A percentile compares a stretch with the other conserved stretches of the same genome.
These are phyloP conservation scores for Alternaria dauci DNA, from an alignment of 2,329 filamentous ascomycete genomes.

Conservation along the genomic window DNA sequence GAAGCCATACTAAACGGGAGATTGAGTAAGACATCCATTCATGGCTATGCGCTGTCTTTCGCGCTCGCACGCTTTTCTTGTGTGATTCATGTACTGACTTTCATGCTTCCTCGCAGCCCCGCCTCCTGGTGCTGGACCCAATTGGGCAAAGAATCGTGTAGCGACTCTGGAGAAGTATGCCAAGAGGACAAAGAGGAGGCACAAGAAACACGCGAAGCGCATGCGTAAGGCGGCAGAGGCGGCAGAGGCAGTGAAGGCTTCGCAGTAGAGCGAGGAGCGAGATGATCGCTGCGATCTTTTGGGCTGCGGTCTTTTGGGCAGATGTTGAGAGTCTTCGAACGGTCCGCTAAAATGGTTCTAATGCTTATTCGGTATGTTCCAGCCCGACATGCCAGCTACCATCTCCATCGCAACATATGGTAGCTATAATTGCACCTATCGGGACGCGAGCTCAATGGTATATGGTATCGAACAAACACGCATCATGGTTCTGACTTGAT, in stretches of 20 bases:
- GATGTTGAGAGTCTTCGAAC: no score
- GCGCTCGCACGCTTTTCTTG: no score
- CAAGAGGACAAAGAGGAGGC: background rate
- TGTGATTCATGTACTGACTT: background rate
- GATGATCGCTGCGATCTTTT: no score
- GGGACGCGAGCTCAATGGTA: background rate
- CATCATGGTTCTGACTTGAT: background rate
- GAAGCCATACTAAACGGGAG: no score
- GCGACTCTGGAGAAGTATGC: background rate
- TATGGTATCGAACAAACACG: background rate
- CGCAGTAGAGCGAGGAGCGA: background rate
- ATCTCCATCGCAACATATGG: no score
- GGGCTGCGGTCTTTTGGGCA: no score
- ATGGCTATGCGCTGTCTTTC: no score
- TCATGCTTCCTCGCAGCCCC: background rate
- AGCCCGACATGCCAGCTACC: no score
- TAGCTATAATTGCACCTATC: no score
- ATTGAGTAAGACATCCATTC: no score
- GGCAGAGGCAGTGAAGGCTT: background rate
- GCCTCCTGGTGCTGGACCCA: background rate
- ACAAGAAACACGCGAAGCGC: background rate
- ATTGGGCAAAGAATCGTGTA: background rate
- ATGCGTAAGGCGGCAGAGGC: background rate
- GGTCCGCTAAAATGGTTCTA: no score
- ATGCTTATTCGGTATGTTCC: no score